phyloP scores from a whole-genome alignment of 768 basidiomycete species.

The Rhodosporidiobolus sp. region DNA sequence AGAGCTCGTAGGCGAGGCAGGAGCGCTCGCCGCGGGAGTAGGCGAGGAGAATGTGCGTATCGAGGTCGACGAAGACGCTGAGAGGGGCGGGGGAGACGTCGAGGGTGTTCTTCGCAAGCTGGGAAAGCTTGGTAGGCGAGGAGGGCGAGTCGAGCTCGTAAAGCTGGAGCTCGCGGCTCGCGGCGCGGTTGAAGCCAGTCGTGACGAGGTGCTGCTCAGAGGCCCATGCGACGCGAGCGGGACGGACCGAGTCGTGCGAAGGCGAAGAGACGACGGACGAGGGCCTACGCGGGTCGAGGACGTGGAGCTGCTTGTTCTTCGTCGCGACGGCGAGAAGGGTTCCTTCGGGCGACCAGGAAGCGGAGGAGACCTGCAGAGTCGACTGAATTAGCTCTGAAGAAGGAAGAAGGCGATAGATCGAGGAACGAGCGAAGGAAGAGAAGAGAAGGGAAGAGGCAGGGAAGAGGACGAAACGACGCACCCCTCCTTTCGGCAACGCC shows the following conservation, averaged over 20 bases:
- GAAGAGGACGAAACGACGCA: slow-evolving; percentile 15
- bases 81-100: slow-evolving; percentile 50
- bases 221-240: slow-evolving; percentile 49
- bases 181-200: slow-evolving; percentile 49
- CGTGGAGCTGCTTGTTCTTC: slow-evolving; percentile 47
- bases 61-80: slow-evolving; percentile 49
- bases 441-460: neutral
- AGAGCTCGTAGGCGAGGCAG: slow-evolving; percentile 48
- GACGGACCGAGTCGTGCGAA: slow-evolving; percentile 48
- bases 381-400: too few relatives aligned
- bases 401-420: too few relatives aligned
- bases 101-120: slow-evolving; percentile 41
- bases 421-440: too few relatives aligned
- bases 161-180: slow-evolving; percentile 48
- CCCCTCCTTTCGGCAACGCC: slow-evolving; percentile 42
- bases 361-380: slow-evolving; percentile 46
- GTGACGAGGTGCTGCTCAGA: slow-evolving; percentile 45
- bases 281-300: slow-evolving; percentile 48
- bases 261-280: slow-evolving; percentile 27
- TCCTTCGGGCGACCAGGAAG: slow-evolving; percentile 45
- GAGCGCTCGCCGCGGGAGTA: slow-evolving; percentile 50
- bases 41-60: slow-evolving; percentile 48
- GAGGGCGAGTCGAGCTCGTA: slow-evolving; percentile 23
- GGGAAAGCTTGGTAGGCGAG: slow-evolving; percentile 27
- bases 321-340: slow-evolving; percentile 46